These are phyloP conservation scores for Verticillium tricorpus DNA, from an alignment of 2,329 filamentous ascomycete genomes.

Conservation along the genomic window DNA sequence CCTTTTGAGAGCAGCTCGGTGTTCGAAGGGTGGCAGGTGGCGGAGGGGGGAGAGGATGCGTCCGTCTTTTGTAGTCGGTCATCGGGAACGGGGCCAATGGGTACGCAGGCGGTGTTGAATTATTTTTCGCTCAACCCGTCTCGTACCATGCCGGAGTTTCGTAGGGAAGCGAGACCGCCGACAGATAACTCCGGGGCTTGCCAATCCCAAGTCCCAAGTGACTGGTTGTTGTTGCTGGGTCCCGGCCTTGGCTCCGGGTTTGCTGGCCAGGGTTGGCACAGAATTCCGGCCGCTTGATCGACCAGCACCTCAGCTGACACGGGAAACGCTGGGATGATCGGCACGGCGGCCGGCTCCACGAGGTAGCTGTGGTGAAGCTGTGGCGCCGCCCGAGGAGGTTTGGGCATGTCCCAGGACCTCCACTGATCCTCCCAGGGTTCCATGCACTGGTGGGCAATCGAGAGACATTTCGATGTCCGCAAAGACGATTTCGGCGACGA, in stretches of 20 bases:
- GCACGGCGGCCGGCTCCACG: not conserved
- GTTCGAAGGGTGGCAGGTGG: not conserved
- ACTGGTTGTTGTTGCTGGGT: not conserved
- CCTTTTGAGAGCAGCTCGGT: not conserved
- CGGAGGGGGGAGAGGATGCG: not conserved
- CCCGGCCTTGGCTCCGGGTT: not conserved
- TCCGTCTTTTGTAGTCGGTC: not conserved
- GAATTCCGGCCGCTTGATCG: not conserved
- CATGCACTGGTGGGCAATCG: too few relatives aligned
- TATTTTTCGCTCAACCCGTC: not conserved
- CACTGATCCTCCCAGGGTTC: too few relatives aligned
- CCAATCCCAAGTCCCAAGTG: not conserved
- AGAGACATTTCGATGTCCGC: too few relatives aligned
- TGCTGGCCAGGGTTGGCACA: not conserved
- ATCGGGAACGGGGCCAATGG: not conserved
- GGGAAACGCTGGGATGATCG: not conserved
- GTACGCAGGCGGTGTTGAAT: not conserved
- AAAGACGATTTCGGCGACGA: too few relatives aligned
- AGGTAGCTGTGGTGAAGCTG: too few relatives aligned
- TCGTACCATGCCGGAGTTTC: not conserved
- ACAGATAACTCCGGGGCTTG: not conserved
- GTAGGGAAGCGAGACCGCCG: not conserved
- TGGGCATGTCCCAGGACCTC: too few relatives aligned
- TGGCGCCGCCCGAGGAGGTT: too few relatives aligned
- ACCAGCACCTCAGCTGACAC: not conserved